Evolutionary conservation across 2,329 filamentous ascomycete species (phyloP), one percentile per base, ranked within the genome.

Genomic region (Aspergillus sp.): DNA sequence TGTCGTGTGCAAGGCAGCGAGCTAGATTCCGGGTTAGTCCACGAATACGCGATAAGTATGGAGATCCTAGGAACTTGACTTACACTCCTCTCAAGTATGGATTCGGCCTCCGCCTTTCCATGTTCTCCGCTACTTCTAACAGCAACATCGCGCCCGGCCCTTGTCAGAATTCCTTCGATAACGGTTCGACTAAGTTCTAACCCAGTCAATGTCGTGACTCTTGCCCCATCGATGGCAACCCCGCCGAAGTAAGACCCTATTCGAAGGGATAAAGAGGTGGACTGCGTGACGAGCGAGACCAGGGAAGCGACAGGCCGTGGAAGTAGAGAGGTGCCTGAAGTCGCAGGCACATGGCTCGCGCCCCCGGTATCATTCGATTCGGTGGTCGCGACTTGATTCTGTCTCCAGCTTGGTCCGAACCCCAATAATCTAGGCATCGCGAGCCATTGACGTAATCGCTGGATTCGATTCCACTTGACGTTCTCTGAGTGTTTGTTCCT

Each of bases 81-180:
- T 71, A 80, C 77, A 66, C 77, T 79, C 64, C 73, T 68, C 61
- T 80, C 78, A 33, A 80, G 65, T 21, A 79, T 62, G 31, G 75
- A 75, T 60, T 79, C 78, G 15, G 79, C 77, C 61, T 78, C 70
- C 55, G 64, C 62, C 61, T 73, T 69, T 7, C 74, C 73, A 69
- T 73, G 70, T 35, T 73, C 71, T 31, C 88, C 81, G 37, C 83
- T 79, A 64, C 70, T 81, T 64, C 66, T 70, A 48, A 70, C 64
- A 4, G 73, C 72, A 48, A 80, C 72, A 70, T 80, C 78, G 46
- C 72, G 71, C 12, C 77, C 78, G 19, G 78, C 78, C 27, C 74
- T 69, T 5, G 75, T 73, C 51, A 80, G 60, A 41, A 80, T 74
- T 17, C 71, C 70, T 59, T 80, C 78, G n/a, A 79, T 70, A 14